Conservation (phyloP, 352 stramenopile species). For the Thalassiosira livingstoniorum region DNA sequence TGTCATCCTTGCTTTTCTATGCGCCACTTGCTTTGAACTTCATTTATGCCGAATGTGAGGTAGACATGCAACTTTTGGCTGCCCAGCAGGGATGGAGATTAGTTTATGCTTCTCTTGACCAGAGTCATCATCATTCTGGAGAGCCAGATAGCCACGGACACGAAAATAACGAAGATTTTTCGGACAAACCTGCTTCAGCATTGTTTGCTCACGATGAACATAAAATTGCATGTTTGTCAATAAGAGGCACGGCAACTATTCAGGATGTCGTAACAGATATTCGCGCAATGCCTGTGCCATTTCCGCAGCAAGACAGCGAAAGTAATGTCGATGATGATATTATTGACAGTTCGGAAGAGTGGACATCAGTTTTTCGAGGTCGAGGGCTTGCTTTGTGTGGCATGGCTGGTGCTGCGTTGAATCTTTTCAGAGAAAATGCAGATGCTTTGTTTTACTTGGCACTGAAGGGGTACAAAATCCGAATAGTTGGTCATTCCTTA, state of each 20-base stretch:
- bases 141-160: constrained; percentile 29
- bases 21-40: constrained; percentile 86
- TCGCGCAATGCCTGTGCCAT: constrained; percentile 82
- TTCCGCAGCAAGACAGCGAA: constrained; percentile 68
- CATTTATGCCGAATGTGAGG: constrained; percentile 84
- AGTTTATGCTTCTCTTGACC: constrained; percentile 76
- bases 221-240: constrained; percentile 81
- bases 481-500: constrained; percentile 84
- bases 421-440: constrained; percentile 85
- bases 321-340: constrained; percentile 19
- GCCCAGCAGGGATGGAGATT: constrained; percentile 85
- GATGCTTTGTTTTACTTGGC: constrained; percentile 80
- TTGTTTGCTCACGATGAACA: constrained; percentile 80
- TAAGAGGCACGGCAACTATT: constrained; percentile 87
- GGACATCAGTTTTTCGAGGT: constrained; percentile 76
- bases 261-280: constrained; percentile 90
- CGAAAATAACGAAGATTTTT: constrained; percentile 36
- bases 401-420: constrained; percentile 85
- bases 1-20: constrained; percentile 79
- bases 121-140: constrained; percentile 58
- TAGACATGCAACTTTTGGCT: constrained; percentile 86
- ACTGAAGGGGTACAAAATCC: constrained; percentile 80
- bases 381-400: constrained; percentile 84
- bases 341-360: constrained; percentile 54
- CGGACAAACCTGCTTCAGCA: constrained; percentile 78